These are phyloP conservation scores for Cutaneotrichosporon mucoides DNA, from an alignment of 1,284 basidiomycete species.

Conservation along the genomic window DNA sequence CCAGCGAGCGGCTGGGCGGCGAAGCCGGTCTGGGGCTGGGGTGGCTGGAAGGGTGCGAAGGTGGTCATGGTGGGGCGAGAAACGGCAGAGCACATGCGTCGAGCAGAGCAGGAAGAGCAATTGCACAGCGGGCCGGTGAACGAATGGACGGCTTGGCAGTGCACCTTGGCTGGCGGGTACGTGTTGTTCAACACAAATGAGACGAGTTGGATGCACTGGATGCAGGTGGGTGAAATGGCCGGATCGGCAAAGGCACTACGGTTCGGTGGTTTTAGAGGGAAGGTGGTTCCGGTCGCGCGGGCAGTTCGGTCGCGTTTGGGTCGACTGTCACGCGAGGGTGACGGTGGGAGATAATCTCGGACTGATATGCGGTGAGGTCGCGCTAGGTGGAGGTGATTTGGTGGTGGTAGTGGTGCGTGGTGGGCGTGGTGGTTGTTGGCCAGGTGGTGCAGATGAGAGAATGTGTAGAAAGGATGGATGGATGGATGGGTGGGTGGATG, in stretches of 20 bases:
- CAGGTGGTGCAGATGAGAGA: neutral
- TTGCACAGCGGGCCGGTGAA: neutral
- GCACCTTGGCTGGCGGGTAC: neutral
- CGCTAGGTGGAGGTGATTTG: neutral
- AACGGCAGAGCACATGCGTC: conserved; percentile 4
- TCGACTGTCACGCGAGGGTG: neutral
- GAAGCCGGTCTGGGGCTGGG: conserved; percentile 5
- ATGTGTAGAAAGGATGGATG: neutral
- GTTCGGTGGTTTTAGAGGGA: neutral
- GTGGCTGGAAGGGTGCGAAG: conserved; percentile 13
- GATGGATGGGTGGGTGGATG: neutral
- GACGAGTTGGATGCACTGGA: neutral
- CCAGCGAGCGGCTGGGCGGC: conserved; percentile 14
- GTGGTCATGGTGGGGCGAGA: conserved; percentile 21
- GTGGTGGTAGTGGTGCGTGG: neutral
- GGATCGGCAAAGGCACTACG: too few species aligned
- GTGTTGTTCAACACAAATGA: too few species aligned
- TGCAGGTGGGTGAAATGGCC: neutral
- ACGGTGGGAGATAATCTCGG: neutral
- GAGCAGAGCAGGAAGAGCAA: neutral
- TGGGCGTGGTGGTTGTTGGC: neutral
- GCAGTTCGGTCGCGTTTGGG: neutral
- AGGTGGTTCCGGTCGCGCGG: neutral
- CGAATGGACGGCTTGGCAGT: neutral
- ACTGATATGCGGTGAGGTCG: neutral